Conservation (phyloP, 495 filamentous ascomycete genomes). For the Annulohypoxylon stygium region DNA sequence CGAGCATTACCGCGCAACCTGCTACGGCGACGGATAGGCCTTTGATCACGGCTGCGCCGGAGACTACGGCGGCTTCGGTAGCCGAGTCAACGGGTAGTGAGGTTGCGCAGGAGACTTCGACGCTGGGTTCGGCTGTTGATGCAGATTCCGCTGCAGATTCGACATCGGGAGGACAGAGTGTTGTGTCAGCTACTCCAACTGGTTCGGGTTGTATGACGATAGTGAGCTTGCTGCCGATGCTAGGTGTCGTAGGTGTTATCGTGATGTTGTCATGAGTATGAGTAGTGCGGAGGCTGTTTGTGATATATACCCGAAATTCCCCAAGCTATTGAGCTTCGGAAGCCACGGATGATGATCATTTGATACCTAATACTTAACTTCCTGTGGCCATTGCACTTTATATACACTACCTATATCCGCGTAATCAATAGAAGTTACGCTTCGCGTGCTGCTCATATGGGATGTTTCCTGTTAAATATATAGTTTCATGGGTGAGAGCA, state of each 20-base stretch:
- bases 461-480: neutral
- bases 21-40: neutral
- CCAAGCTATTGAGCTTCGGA: no score
- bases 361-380: neutral
- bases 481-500: no score
- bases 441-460: neutral
- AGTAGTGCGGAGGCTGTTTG: neutral
- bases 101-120: neutral
- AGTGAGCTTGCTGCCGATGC: neutral
- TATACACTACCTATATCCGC: neutral
- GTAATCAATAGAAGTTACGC: neutral
- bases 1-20: neutral
- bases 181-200: constrained; percentile 11
- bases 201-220: neutral
- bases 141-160: constrained; percentile 3
- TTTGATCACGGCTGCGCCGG: neutral
- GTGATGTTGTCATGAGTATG: constrained; percentile 2
- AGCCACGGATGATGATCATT: no score
- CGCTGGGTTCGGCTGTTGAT: neutral
- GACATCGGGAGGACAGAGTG: neutral
- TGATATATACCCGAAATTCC: no score
- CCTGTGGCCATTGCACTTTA: neutral
- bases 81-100: neutral
- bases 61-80: neutral
- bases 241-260: constrained; percentile 6